These are phyloP conservation scores for Zymoseptoria ardabiliae DNA, from an alignment of 2,329 filamentous ascomycete species.

Conservation along the genomic window DNA sequence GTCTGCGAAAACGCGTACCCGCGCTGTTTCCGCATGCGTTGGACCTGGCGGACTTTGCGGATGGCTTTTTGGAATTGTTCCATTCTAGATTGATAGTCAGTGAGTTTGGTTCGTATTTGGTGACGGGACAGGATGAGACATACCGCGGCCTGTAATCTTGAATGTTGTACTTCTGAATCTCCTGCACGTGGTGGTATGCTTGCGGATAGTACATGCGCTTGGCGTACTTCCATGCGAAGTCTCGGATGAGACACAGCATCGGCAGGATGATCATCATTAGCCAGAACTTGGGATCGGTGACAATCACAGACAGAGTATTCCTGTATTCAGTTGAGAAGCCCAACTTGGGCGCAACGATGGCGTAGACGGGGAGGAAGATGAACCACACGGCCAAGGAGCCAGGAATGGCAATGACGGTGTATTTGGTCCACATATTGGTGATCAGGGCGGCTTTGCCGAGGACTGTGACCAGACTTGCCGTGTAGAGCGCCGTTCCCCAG, in stretches of 20 bases:
- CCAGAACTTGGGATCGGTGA: slow-evolving; percentile 81
- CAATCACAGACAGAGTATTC: slow-evolving; percentile 74
- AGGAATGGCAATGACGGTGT: slow-evolving; percentile 89
- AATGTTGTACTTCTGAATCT: slow-evolving; percentile 99
- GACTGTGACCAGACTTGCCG: slow-evolving; percentile 84
- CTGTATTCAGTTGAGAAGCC: slow-evolving; percentile 76
- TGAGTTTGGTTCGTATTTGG: neutral
- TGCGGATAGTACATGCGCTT: slow-evolving; percentile 97
- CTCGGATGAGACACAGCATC: slow-evolving; percentile 72
- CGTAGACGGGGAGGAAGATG: slow-evolving; percentile 81
- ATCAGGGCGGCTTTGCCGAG: slow-evolving; percentile 91
- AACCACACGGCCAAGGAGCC: slow-evolving; percentile 90
- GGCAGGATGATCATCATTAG: slow-evolving; percentile 77
- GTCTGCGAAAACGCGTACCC: slow-evolving; percentile 98
- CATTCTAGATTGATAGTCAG: slow-evolving; percentile 56
- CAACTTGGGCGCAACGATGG: slow-evolving; percentile 73
- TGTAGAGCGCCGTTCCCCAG: slow-evolving; percentile 94
- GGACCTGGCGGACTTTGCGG: slow-evolving; percentile 93
- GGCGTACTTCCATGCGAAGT: slow-evolving; percentile 94
- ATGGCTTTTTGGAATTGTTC: slow-evolving; percentile 99
- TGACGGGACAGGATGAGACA: slow-evolving; percentile 25
- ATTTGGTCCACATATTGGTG: slow-evolving; percentile 98
- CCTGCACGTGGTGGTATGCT: slow-evolving; percentile 95
- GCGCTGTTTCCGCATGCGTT: slow-evolving; percentile 98
- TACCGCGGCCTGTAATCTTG: slow-evolving; percentile 96